These are phyloP conservation scores for Lolium rigidum DNA, from an alignment of 176 grass and related monocot genomes.

Conservation along the genomic window DNA sequence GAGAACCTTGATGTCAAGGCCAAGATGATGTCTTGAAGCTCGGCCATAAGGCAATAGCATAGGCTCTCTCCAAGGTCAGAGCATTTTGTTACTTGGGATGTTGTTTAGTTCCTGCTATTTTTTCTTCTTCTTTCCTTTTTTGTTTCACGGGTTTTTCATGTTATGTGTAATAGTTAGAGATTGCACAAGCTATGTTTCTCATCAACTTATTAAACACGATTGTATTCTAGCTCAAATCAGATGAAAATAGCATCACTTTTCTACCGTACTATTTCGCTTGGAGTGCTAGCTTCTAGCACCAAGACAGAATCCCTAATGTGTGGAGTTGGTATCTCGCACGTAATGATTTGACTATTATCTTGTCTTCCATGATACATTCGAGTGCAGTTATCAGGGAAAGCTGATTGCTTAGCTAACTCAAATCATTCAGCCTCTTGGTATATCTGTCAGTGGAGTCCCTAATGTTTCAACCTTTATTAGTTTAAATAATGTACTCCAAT, in stretches of 20 bases:
- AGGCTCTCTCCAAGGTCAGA: conserved; percentile 51
- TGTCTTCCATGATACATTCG: background rate
- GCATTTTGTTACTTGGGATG: conserved; percentile 51
- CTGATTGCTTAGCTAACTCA: background rate
- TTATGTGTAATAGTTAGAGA: conserved; percentile 54
- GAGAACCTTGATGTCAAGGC: conserved; percentile 73
- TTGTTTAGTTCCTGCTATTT: conserved; percentile 45
- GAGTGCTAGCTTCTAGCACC: conserved; percentile 3
- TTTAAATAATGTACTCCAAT: background rate
- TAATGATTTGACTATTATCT: conserved; percentile 9
- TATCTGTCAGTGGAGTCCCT: background rate
- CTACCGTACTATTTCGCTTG: conserved; percentile 12
- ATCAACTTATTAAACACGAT: conserved; percentile 42
- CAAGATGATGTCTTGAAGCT: conserved; percentile 61
- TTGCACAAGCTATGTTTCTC: conserved; percentile 42
- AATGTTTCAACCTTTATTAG: background rate
- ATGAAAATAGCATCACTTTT: conserved; percentile 47
- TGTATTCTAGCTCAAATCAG: conserved; percentile 52
- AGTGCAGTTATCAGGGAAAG: conserved; percentile 24
- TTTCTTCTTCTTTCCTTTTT: background rate
- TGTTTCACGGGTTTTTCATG: conserved; percentile 34
- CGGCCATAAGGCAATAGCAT: conserved; percentile 37
- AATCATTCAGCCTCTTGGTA: background rate
- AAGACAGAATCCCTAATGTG: background rate
- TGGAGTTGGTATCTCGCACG: conserved; percentile 17